These are phyloP conservation scores for Voacanga thouarsii DNA, from an alignment of 257 asterid genomes.

Conservation along the genomic window DNA sequence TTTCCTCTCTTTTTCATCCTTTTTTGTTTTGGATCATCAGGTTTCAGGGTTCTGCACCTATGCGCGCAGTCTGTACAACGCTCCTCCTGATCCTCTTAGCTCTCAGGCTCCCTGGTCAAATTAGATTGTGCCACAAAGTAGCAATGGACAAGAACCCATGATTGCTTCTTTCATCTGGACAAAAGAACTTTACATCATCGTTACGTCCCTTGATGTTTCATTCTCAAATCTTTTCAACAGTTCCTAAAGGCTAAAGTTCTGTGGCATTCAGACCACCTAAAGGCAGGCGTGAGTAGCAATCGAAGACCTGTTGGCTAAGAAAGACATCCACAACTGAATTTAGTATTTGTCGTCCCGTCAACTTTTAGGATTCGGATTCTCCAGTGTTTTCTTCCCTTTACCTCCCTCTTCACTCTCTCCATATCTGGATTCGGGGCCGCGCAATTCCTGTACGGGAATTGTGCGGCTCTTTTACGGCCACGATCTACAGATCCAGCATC, in stretches of 20 bases:
- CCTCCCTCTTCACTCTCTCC: too few relatives aligned
- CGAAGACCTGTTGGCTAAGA: neutral
- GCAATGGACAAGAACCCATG: neutral
- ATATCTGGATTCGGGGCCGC: too few relatives aligned
- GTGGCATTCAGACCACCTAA: too few relatives aligned
- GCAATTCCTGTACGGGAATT: too few relatives aligned
- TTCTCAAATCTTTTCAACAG: neutral
- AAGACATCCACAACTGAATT: neutral
- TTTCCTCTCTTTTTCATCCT: neutral
- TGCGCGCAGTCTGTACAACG: too few relatives aligned
- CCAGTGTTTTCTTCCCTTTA: neutral
- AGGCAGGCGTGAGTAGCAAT: neutral
- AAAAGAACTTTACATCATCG: neutral
- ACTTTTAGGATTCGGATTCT: conserved; percentile 14
- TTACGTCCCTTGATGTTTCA: neutral
- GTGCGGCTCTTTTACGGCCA: too few relatives aligned
- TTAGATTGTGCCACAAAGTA: neutral
- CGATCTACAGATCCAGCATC: too few relatives aligned
- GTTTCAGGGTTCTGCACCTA: neutral
- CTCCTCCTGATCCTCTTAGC: neutral
- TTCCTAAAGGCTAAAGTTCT: neutral
- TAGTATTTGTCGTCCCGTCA: conserved; percentile 10
- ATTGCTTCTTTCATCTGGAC: neutral
- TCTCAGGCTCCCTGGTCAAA: conserved; percentile 3
- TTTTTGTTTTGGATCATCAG: neutral